phyloP scores from a whole-genome alignment of 2,329 filamentous ascomycete genomes.

The Pseudogymnoascus sp. region DNA sequence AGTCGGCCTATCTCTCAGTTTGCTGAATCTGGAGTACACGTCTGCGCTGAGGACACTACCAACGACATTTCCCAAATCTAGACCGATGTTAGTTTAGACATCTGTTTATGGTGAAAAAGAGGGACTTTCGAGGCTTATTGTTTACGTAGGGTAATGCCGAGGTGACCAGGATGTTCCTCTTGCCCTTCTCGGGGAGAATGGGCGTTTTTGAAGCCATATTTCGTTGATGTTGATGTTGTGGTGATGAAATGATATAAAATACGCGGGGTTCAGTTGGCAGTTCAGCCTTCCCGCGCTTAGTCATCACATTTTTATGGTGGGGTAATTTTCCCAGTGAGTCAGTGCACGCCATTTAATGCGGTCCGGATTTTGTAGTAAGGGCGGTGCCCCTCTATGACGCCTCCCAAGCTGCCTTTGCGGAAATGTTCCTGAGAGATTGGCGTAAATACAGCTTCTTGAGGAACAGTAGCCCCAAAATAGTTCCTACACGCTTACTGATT shows the following conservation, averaged over 20 bases:
- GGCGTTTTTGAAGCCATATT: slow-evolving; percentile 23
- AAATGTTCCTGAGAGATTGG: slow-evolving; percentile 1
- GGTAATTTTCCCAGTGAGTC: slow-evolving; percentile 3
- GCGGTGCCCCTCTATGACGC: neutral
- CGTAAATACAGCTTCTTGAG: neutral
- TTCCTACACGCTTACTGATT: neutral
- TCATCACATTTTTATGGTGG: neutral
- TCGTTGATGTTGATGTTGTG: slow-evolving; percentile 1
- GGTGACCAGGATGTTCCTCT: slow-evolving; percentile 84
- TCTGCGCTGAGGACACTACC: slow-evolving; percentile 84
- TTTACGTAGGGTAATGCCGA: slow-evolving; percentile 84
- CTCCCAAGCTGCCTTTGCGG: neutral
- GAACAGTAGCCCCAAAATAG: neutral
- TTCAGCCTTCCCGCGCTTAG: neutral
- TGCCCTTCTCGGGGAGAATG: slow-evolving; percentile 59
- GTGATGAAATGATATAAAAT: neutral
- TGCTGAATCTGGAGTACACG: slow-evolving; percentile 74
- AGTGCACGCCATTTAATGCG: neutral
- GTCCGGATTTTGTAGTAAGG: neutral
- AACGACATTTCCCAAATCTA: slow-evolving; percentile 74
- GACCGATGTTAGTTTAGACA: neutral
- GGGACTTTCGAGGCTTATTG: slow-evolving; percentile 50
- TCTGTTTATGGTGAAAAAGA: neutral
- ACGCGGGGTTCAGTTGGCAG: neutral
- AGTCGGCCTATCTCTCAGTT: slow-evolving; percentile 68